Conservation (phyloP, 2,329 filamentous ascomycete genomes). For the Acarospora socialis region DNA sequence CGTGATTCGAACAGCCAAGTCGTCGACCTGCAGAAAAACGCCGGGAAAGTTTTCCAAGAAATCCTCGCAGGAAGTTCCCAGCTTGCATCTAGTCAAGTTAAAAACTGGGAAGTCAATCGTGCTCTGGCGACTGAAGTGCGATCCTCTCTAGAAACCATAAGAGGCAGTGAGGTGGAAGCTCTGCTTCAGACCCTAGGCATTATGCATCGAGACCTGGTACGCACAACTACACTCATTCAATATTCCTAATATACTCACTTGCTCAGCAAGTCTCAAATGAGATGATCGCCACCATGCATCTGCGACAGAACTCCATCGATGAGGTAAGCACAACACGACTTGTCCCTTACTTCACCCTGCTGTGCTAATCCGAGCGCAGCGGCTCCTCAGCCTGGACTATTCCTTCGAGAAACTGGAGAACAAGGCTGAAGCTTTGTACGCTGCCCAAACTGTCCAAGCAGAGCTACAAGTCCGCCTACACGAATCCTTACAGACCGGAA, state of each 20-base stretch:
- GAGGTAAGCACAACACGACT: too few relatives aligned
- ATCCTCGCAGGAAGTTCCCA: constrained; percentile 18
- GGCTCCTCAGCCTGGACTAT: constrained; percentile 21
- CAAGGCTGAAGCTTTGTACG: constrained; percentile 21
- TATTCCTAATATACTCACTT: too few relatives aligned
- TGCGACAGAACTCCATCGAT: constrained; percentile 21
- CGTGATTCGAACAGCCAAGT: constrained; percentile 17
- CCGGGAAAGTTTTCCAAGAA: constrained; percentile 20
- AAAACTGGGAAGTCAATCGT: constrained; percentile 17
- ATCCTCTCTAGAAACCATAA: constrained; percentile 20
- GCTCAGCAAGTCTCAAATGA: constrained; percentile 14
- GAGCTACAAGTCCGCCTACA: constrained; percentile 17
- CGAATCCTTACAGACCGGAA: constrained; percentile 13
- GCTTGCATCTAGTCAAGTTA: constrained; percentile 17
- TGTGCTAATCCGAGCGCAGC: constrained; percentile 17
- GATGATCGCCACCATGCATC: constrained; percentile 10
- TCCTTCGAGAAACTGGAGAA: constrained; percentile 22
- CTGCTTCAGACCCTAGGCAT: constrained; percentile 19
- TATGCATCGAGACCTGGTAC: constrained; percentile 25
- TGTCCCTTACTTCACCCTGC: constrained; percentile 10
- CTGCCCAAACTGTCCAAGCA: constrained; percentile 23
- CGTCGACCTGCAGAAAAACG: constrained; percentile 14
- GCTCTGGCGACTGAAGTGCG: constrained; percentile 21
- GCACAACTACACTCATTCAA: constrained; percentile 3
- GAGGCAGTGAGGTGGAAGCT: constrained; percentile 18